phyloP scores from a whole-genome alignment of 163 green algal species.

The Prototheca stagnorum region DNA sequence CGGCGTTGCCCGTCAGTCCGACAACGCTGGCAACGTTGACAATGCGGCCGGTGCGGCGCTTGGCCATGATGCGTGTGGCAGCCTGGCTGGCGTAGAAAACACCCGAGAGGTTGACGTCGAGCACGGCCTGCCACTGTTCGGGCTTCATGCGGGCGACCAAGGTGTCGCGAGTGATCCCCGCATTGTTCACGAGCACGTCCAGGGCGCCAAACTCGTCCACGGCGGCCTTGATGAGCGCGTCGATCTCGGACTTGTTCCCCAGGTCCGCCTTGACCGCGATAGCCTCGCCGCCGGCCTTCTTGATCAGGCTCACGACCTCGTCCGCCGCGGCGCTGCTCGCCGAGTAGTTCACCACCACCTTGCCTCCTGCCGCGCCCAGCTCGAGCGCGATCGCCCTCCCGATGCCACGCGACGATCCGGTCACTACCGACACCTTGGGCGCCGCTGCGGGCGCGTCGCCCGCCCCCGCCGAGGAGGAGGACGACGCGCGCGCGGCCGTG shows the following conservation, averaged over 20 bases:
- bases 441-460: no score
- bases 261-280: slow-evolving; percentile 64
- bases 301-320: slow-evolving; percentile 61
- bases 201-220: slow-evolving; percentile 49
- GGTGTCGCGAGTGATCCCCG: slow-evolving; percentile 91
- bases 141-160: slow-evolving; percentile 99
- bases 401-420: slow-evolving; percentile 80
- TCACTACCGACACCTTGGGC: slow-evolving; percentile 63
- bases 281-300: slow-evolving; percentile 57
- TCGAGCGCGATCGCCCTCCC: slow-evolving; percentile 70
- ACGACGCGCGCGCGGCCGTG: no score
- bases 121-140: slow-evolving; percentile 90
- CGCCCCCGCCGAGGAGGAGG: no score
- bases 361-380: slow-evolving; percentile 51
- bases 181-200: slow-evolving; percentile 55
- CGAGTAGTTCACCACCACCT: slow-evolving; percentile 69
- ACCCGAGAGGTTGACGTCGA: slow-evolving; percentile 88
- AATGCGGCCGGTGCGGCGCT: slow-evolving; percentile 80
- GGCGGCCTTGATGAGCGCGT: slow-evolving; percentile 30
- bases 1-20: slow-evolving; percentile 81
- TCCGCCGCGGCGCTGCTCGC: slow-evolving; percentile 57
- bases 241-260: slow-evolving; percentile 31
- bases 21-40: slow-evolving; percentile 97
- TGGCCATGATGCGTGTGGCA: slow-evolving; percentile 83
- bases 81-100: slow-evolving; percentile 90